These are phyloP conservation scores for Neoarthrinium moseri DNA, from an alignment of 2,329 filamentous ascomycete genomes.

Conservation along the genomic window DNA sequence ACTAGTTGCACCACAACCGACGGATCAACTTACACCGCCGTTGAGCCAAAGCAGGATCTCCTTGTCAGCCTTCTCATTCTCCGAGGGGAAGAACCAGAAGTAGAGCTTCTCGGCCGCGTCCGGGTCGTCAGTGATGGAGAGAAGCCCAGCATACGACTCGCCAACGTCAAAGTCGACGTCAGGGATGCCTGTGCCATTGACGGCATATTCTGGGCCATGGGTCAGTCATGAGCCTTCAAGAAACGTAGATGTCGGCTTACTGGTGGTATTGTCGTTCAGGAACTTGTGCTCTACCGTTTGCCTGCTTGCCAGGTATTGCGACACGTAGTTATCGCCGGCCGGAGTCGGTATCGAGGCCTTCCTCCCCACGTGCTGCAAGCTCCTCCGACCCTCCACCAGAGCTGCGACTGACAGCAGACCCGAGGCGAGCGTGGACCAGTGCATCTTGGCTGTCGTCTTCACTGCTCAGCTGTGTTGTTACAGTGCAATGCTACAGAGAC, in stretches of 20 bases:
- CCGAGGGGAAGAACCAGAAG: conserved; percentile 58
- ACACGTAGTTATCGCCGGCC: conserved; percentile 11
- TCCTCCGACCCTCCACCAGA: conserved; percentile 18
- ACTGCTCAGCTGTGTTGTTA: too few relatives aligned
- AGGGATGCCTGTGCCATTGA: conserved; percentile 61
- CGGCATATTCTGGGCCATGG: conserved; percentile 46
- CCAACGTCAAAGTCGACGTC: conserved; percentile 64
- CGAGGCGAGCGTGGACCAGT: conserved; percentile 17
- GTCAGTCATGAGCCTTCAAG: background rate
- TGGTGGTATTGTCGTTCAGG: conserved; percentile 26
- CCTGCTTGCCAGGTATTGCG: conserved; percentile 23
- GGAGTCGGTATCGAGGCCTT: conserved; percentile 14
- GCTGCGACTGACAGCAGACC: conserved; percentile 22
- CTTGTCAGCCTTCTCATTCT: conserved; percentile 39
- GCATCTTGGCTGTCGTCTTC: conserved; percentile 18
- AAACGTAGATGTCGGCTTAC: conserved; percentile 17
- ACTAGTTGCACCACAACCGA: background rate
- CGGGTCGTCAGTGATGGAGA: conserved; percentile 48
- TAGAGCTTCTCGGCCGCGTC: conserved; percentile 44
- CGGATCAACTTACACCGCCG: conserved; percentile 34
- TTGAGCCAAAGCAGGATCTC: conserved; percentile 56
- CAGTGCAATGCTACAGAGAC: background rate
- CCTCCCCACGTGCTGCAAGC: conserved; percentile 30
- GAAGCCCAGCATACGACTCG: conserved; percentile 57
- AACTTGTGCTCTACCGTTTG: conserved; percentile 22